These are phyloP conservation scores for Gleditsia sinensis DNA, from an alignment of 306 rosid species.

Conservation along the genomic window DNA sequence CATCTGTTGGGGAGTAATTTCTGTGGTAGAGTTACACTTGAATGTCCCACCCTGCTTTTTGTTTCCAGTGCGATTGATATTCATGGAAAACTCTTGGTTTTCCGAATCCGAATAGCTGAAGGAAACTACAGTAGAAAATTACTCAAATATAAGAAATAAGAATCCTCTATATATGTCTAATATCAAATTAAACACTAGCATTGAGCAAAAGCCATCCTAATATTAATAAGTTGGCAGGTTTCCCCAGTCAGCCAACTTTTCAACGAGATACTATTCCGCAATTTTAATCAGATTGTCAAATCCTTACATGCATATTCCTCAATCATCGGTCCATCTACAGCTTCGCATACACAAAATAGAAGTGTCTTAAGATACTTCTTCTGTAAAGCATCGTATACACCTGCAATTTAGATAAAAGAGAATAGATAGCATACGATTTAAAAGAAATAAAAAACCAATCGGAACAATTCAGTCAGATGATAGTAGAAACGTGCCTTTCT, in stretches of 20 bases:
- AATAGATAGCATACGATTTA: conserved; percentile 1
- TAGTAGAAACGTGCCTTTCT: conserved; percentile 59
- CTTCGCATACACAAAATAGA: conserved; percentile 79
- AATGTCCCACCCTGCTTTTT: conserved; percentile 79
- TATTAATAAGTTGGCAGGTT: background rate
- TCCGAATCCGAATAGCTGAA: conserved; percentile 81
- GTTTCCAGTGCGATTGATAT: conserved; percentile 77
- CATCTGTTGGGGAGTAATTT: conserved; percentile 94
- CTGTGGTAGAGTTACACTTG: conserved; percentile 71
- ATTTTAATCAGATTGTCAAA: conserved; percentile 11
- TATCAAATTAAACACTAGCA: conserved; percentile 1
- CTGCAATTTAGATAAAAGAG: conserved; percentile 43
- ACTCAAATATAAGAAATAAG: conserved; percentile 11
- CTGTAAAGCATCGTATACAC: conserved; percentile 88
- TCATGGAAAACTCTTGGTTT: conserved; percentile 83
- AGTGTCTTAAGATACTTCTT: conserved; percentile 87
- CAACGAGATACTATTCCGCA: conserved; percentile 8
- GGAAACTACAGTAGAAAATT: conserved; percentile 66
- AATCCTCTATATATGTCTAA: conserved; percentile 10
- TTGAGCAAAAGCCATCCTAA: conserved; percentile 12
- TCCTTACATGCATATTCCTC: conserved; percentile 94
- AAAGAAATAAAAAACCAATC: background rate
- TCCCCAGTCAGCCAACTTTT: conserved; percentile 24
- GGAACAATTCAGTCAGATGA: conserved; percentile 17
- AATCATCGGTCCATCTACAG: conserved; percentile 89